Conservation (phyloP, 2,329 filamentous ascomycete species). For the Phoma herbarum region DNA sequence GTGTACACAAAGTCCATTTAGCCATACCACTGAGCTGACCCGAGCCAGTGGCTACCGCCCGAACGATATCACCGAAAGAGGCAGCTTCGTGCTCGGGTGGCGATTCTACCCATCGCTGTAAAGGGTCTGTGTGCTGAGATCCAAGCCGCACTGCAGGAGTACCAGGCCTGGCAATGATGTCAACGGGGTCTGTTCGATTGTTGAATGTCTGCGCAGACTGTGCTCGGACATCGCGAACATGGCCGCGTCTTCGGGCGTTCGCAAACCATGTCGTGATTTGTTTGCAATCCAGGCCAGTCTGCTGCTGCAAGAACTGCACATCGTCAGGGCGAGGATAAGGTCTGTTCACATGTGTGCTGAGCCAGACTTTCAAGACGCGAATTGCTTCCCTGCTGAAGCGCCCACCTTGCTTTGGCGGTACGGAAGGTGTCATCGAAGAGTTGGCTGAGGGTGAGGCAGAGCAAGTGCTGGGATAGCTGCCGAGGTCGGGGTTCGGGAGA, state of each 20-base stretch:
- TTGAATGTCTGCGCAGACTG: neutral
- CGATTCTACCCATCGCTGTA: constrained; percentile 40
- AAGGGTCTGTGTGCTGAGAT: constrained; percentile 24
- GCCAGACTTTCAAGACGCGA: constrained; percentile 34
- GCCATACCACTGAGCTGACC: constrained; percentile 20
- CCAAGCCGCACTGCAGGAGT: constrained; percentile 28
- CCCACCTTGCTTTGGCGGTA: constrained; percentile 14
- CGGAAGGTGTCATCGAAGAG: neutral
- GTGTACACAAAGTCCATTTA: no score
- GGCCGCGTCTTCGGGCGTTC: constrained; percentile 35
- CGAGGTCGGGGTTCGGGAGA: neutral
- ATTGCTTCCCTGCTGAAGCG: constrained; percentile 35
- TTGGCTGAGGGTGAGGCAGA: neutral
- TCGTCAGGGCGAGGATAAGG: constrained; percentile 34
- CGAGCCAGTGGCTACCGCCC: constrained; percentile 15
- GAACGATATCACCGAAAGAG: constrained; percentile 30
- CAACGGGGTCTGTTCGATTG: constrained; percentile 19
- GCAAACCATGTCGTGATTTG: constrained; percentile 41
- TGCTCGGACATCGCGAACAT: constrained; percentile 22
- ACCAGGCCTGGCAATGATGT: constrained; percentile 31
- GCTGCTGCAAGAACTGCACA: constrained; percentile 23
- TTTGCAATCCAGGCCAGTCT: constrained; percentile 32
- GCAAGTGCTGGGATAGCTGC: neutral
- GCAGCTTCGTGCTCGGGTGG: constrained; percentile 39
- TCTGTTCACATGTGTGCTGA: constrained; percentile 28